phyloP scores from a whole-genome alignment of 1,284 basidiomycete genomes.

The Fomitopsis betulina region DNA sequence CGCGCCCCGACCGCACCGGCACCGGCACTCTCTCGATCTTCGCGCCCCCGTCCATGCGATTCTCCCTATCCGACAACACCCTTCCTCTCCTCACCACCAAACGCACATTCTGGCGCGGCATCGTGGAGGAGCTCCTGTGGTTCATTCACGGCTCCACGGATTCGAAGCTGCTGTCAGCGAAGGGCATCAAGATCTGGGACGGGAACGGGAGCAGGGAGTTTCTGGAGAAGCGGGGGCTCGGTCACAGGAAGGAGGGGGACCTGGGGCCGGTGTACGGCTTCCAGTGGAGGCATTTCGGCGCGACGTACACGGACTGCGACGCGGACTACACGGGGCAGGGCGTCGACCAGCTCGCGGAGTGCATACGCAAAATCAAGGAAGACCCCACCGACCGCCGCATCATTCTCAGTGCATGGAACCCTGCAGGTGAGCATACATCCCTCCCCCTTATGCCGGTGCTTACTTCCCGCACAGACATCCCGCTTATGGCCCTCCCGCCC shows the following conservation, averaged over 20 bases:
- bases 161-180: slow-evolving; percentile 71
- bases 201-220: slow-evolving; percentile 92
- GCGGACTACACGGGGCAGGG: slow-evolving; percentile 84
- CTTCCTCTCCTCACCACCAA: slow-evolving; percentile 95
- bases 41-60: slow-evolving; percentile 84
- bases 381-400: slow-evolving; percentile 96
- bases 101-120: slow-evolving; percentile 88
- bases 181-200: slow-evolving; percentile 96
- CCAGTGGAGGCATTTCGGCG: slow-evolving; percentile 98
- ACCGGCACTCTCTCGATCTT: slow-evolving; percentile 90
- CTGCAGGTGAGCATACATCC: slow-evolving; percentile 65
- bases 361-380: slow-evolving; percentile 88
- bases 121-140: slow-evolving; percentile 95
- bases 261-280: slow-evolving; percentile 98
- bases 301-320: slow-evolving; percentile 81
- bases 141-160: slow-evolving; percentile 89
- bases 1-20: slow-evolving; percentile 85
- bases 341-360: slow-evolving; percentile 89
- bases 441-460: neutral
- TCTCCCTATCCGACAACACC: slow-evolving; percentile 70
- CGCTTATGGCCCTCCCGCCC: slow-evolving; percentile 93
- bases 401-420: slow-evolving; percentile 96
- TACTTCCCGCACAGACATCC: slow-evolving; percentile 59
- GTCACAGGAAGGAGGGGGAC: slow-evolving; percentile 86
- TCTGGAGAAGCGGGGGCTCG: slow-evolving; percentile 79